A percentile compares a stretch with the other conserved stretches of the same genome.
These are phyloP conservation scores for Ceratocystis alfenasii DNA, from an alignment of 2,329 filamentous ascomycete genomes.

Conservation along the genomic window DNA sequence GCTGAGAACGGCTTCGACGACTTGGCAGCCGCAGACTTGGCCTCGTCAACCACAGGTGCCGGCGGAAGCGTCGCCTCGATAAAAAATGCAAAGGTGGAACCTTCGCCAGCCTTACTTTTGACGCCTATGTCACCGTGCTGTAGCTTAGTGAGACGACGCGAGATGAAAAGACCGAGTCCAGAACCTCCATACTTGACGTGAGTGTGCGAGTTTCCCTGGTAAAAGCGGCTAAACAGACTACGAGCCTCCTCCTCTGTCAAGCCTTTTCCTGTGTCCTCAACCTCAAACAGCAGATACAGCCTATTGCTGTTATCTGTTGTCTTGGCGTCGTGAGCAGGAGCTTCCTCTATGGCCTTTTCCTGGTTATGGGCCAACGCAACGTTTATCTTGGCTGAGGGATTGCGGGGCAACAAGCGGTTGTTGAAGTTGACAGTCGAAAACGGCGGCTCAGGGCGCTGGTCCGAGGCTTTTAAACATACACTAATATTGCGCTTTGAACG, in stretches of 20 bases:
- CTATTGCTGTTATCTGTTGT: slow-evolving; percentile 23
- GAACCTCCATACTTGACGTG: slow-evolving; percentile 71
- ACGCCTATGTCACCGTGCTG: slow-evolving; percentile 73
- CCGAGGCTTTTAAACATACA: slow-evolving; percentile 37
- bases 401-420: slow-evolving; percentile 29
- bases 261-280: slow-evolving; percentile 66
- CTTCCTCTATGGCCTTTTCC: not conserved
- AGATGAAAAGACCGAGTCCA: slow-evolving; percentile 69
- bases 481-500: slow-evolving; percentile 46
- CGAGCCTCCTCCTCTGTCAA: slow-evolving; percentile 60
- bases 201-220: slow-evolving; percentile 62
- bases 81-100: slow-evolving; percentile 65
- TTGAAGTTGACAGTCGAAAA: slow-evolving; percentile 48
- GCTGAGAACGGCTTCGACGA: not conserved
- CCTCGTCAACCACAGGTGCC: slow-evolving; percentile 32
- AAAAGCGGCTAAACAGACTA: slow-evolving; percentile 65
- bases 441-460: slow-evolving; percentile 31
- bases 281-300: slow-evolving; percentile 58
- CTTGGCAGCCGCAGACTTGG: slow-evolving; percentile 16
- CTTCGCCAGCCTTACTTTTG: slow-evolving; percentile 53
- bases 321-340: not conserved
- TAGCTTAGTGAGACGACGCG: slow-evolving; percentile 63
- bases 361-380: not conserved
- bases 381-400: slow-evolving; percentile 24
- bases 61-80: slow-evolving; percentile 45